Percentiles rank a stretch among this genome's conserved stretches.
Conservation (phyloP, 2,329 filamentous ascomycete genomes). For the Stagonosporopsis rhizophila region DNA sequence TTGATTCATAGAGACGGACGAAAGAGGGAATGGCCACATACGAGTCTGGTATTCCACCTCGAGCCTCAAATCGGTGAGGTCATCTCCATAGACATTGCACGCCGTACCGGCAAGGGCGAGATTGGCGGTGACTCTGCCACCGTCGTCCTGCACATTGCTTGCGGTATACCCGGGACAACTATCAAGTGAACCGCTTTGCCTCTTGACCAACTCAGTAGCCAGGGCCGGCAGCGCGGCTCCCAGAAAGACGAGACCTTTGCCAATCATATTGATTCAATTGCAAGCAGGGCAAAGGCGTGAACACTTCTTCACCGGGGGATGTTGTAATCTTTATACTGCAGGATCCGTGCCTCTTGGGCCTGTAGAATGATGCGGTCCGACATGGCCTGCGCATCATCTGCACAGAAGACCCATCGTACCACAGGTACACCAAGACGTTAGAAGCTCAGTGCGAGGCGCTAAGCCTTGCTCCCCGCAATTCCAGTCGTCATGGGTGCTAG, state of each 20-base stretch:
- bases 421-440: slow-evolving; percentile 12
- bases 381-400: slow-evolving; percentile 9
- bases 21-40: slow-evolving; percentile 52
- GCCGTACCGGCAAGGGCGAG: slow-evolving; percentile 71
- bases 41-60: slow-evolving; percentile 67
- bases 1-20: not conserved
- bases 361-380: slow-evolving; percentile 12
- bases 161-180: slow-evolving; percentile 72
- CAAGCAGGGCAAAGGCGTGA: slow-evolving; percentile 5
- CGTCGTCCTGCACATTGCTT: slow-evolving; percentile 62
- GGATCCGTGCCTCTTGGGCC: not conserved
- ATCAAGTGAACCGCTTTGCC: slow-evolving; percentile 31
- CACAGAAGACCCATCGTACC: not conserved
- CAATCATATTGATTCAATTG: slow-evolving; percentile 29
- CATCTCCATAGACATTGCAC: slow-evolving; percentile 66
- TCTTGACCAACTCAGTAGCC: slow-evolving; percentile 24
- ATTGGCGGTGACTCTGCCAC: slow-evolving; percentile 68
- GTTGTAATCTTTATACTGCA: slow-evolving; percentile 6
- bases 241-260: slow-evolving; percentile 32
- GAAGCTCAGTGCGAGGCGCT: slow-evolving; percentile 17
- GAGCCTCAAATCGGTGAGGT: slow-evolving; percentile 62
- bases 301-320: not conserved
- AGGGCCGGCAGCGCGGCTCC: slow-evolving; percentile 30
- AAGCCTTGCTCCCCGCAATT: slow-evolving; percentile 33
- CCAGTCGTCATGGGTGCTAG: slow-evolving; percentile 20